Conservation (phyloP, 1,139 yeast genomes). For the Magnusiomyces magnusii region DNA sequence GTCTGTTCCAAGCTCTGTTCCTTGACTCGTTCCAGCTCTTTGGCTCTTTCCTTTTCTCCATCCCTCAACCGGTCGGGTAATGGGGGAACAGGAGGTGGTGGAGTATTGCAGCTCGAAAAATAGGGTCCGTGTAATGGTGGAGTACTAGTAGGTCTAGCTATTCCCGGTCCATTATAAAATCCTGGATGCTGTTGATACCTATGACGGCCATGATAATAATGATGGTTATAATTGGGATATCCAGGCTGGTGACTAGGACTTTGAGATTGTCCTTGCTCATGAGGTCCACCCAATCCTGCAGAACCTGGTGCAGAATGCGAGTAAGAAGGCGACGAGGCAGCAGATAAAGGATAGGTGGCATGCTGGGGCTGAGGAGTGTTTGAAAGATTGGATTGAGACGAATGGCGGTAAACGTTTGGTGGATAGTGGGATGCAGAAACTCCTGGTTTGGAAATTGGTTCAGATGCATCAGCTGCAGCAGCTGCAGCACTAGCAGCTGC, state of each 20-base stretch:
- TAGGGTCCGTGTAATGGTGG: neutral
- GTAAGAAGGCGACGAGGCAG: neutral
- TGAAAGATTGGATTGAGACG: neutral
- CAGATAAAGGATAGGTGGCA: neutral
- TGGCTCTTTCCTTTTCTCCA: neutral
- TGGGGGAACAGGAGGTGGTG: neutral
- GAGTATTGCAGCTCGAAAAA: neutral
- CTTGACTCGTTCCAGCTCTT: neutral
- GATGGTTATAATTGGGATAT: neutral
- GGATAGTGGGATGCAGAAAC: neutral
- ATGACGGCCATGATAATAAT: too few relatives aligned
- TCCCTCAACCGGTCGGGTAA: neutral
- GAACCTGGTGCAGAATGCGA: conserved; percentile 1
- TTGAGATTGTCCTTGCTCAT: neutral
- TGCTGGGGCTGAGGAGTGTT: neutral
- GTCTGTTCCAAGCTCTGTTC: too few relatives aligned
- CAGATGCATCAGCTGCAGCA: conserved; percentile 13
- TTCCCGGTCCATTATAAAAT: neutral
- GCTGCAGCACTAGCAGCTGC: conserved; percentile 10
- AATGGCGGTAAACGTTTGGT: neutral
- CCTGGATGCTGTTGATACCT: neutral
- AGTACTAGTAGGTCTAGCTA: neutral
- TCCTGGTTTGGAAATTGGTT: neutral
- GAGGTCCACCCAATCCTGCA: neutral
- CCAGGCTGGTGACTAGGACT: neutral